Base-by-base conservation (phyloP, 768 basidiomycete species). In the Mycena epipterygia region DNA sequence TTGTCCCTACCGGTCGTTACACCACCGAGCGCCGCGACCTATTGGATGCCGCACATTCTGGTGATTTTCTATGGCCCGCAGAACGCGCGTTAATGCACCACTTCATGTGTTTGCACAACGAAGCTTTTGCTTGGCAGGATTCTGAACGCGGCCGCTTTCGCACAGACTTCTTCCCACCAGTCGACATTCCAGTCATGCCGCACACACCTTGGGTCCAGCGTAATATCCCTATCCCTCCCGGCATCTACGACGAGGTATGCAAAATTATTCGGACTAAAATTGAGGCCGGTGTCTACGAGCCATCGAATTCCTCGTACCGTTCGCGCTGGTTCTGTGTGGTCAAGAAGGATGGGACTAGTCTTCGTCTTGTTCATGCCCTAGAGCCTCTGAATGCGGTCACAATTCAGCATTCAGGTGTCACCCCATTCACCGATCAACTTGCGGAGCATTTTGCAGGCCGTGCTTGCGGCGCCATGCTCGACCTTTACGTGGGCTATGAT, bases 401-500 rank as follows among this genome's bases (percentile, higher is more conserved):
- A 0, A 74, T 77, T 41, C 63, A 67, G 17, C 65, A 77, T 51
- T 27, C 62, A 2, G 75, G 73, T 4, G 39, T 76, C 1, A 67
- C 70, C 0, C 76, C 73, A 0, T 53, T 61, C 4, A 63, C 68
- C 0, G 75, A 77, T n/a, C 41, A 51, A n/a, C 9, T 63, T 2
- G 61, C 61, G 5, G 48, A 63, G n/a, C 48, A 52, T 5, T 63
- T 63, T 16, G 61, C 61, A 6, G 61, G 61, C 23, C 48, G 49
- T 6, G 39, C 63, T 6, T 64, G 63, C 42, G 63, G 63, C 9
- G 63, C n/a, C 0, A 55, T 55, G 25, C 44, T 78, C 1, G 76
- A 79, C 33, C 55, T 79, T 12, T 77, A 70, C 56, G 70, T 77
- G 0, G 79, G 79, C 21, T 80, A 76, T 56, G 75, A 83, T 37